Base-by-base conservation (phyloP, 139 green algal genomes). In the Nannochloris sp. region DNA sequence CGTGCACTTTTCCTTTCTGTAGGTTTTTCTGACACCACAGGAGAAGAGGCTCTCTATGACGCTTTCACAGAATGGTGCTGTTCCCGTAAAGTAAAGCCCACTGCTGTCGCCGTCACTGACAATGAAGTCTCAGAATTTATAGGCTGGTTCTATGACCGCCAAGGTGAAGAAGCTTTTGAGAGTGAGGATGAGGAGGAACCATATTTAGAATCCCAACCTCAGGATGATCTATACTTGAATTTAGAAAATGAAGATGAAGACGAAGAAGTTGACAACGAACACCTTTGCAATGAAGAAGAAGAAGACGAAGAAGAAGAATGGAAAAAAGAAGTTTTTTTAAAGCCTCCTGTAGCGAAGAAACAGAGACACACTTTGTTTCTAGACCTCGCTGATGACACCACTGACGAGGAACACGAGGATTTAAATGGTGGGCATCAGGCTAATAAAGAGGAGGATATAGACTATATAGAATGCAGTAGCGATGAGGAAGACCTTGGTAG, bases 21-120 rank as follows among this genome's bases (percentile, higher is more conserved):
- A 77, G 70, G 70, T 2, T 77, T 71, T 42, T 24, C 54, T 19
- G 62, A 72, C 4, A 68, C 70, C 0, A 15, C 71, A 27, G 70
- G 70, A 27, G 54, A 64, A 34, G 38, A 67, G 23, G 42, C 42
- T 1, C 24, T 72, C 23, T 77, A 72, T 24, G 70, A 63, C 35
- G 53, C 54, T 5, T 77, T 72, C 23, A 23, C 46, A 19, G 55
- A 54, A 10, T 77, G 47, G n/a, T 15, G 29, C 4, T 9, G 35
- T 8, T 25, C 42, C 23, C 30, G 37, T 14, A 56, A 39, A 4
- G 4, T 29, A 31, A 42, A n/a, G 6, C 9, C 54, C 0, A 25
- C 54, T 10, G 23, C 30, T 14, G 30, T 45, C 13, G 24, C 2
- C 42, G 36, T 33, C 6, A 24, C 13, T 9, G 44, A 48, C 15